Base-by-base conservation (phyloP, 306 rosid species). In the Cucurbita ficifolia region DNA sequence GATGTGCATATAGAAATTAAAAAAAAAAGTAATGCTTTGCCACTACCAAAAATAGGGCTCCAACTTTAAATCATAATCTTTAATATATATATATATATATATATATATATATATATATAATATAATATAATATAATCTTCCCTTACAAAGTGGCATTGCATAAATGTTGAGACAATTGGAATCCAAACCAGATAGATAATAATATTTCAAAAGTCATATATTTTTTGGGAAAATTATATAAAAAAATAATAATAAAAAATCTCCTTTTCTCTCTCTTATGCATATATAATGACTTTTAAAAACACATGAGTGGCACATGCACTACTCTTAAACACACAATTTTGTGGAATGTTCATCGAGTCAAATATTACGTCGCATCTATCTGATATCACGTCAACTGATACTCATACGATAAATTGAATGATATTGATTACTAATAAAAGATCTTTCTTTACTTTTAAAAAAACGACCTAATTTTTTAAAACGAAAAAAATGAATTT, bases 251-350 rank as follows among this genome's bases (percentile, higher is more conserved):
- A 9, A 6, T 56, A 4, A 40, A 24, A 59, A 59, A 59, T 33
- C 10, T 42, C 10, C 16, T 4, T 62, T 2, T 36, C 8, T 59
- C 10, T 59, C 10, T 59, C 67, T 60, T 57, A 29, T 29, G 40
- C n/a, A 14, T 58, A 61, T 36, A 61, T n/a, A n/a, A n/a, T n/a
- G 72, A 19, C 18, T 65, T 65, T 19, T 13, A n/a, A 19, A 12
- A 17, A 65, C 72, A 65, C 72, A 19, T 43, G 72, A 18, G 50
- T 42, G 72, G n/a, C 53, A 65, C 72, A 65, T 65, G 72, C 72
- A 42, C 53, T 19, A 42, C 52, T 42, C 53, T 65, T 7, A n/a
- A 12, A 42, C 39, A 38, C 70, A 63, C 33, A 62, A 38, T 65
- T 65, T 39, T 65, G 21, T 64, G 10, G 71, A 64, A 42, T 42